Percentiles rank a stretch among this genome's conserved stretches.
These are phyloP conservation scores for Paramecium octaurelia DNA, from an alignment of 73 alveolate genomes.

Conservation along the genomic window DNA sequence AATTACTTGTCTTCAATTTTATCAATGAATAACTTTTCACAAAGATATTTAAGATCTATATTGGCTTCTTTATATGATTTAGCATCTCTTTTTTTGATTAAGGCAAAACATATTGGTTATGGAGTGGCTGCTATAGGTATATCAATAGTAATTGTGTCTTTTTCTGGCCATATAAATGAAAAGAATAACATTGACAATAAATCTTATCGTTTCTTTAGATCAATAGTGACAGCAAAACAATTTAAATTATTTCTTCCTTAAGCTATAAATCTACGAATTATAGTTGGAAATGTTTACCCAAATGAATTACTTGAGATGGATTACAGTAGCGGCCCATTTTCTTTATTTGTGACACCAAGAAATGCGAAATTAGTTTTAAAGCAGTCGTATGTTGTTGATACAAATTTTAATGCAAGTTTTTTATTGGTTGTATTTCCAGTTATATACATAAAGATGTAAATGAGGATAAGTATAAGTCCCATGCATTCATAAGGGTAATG, in stretches of 20 bases:
- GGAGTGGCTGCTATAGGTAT: neutral
- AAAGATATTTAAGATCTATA: neutral
- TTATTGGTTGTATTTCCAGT: neutral
- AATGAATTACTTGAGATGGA: neutral
- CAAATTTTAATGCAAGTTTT: slow-evolving; percentile 12
- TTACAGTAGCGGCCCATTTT: neutral
- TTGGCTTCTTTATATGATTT: slow-evolving; percentile 4
- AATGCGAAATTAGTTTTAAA: neutral
- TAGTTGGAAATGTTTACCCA: neutral
- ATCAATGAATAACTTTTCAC: slow-evolving; percentile 19
- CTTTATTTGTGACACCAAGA: slow-evolving; percentile 13
- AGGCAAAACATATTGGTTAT: slow-evolving; percentile 11
- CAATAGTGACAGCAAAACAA: neutral
- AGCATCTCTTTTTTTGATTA: neutral
- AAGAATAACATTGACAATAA: neutral
- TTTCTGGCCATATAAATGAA: slow-evolving; percentile 35
- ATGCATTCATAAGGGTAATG: slow-evolving; percentile 2
- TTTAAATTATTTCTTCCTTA: slow-evolving; percentile 15
- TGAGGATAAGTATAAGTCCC: neutral
- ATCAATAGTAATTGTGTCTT: neutral
- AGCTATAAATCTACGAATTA: neutral
- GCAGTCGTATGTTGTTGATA: neutral
- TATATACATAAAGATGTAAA: neutral
- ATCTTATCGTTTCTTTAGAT: slow-evolving; percentile 20
- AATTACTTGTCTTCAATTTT: slow-evolving; percentile 1